phyloP scores from a whole-genome alignment of 345 rosid species.

The Aegle marmelos region DNA sequence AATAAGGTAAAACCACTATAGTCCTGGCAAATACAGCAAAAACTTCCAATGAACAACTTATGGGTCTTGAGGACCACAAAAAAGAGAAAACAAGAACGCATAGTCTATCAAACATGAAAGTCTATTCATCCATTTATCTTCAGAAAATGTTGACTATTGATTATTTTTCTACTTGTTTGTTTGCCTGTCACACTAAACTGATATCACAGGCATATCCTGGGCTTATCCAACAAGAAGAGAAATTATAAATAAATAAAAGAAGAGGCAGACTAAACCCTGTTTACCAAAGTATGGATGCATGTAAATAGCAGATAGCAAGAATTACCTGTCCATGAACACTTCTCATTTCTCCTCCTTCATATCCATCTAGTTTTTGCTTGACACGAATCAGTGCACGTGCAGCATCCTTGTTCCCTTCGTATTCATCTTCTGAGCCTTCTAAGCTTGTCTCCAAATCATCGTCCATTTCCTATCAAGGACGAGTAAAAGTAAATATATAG shows the following conservation, averaged over 20 bases:
- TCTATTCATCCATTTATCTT: neutral
- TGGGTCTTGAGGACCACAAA: neutral
- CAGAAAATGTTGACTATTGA: neutral
- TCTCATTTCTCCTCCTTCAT: conserved; percentile 94
- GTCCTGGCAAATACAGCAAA: neutral
- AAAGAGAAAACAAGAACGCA: neutral
- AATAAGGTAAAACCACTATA: neutral
- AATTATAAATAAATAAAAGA: neutral
- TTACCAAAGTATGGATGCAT: neutral
- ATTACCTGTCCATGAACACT: conserved; percentile 94
- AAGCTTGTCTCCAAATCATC: conserved; percentile 62
- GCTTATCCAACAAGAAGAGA: neutral
- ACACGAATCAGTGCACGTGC: conserved; percentile 90
- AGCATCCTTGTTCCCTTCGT: conserved; percentile 94
- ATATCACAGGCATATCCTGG: neutral
- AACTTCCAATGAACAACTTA: neutral
- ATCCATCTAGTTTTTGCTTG: conserved; percentile 94
- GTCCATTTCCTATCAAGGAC: conserved; percentile 54
- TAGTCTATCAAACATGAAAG: neutral
- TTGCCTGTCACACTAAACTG: neutral
- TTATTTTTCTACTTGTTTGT: neutral
- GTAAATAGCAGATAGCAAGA: neutral
- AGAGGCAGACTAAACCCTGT: neutral
- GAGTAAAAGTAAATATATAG: neutral
- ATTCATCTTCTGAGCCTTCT: conserved; percentile 66